Evolutionary conservation across 225 moss, liverwort and hornwort genomes (phyloP).

Genomic region (Marchantia paleacea): DNA sequence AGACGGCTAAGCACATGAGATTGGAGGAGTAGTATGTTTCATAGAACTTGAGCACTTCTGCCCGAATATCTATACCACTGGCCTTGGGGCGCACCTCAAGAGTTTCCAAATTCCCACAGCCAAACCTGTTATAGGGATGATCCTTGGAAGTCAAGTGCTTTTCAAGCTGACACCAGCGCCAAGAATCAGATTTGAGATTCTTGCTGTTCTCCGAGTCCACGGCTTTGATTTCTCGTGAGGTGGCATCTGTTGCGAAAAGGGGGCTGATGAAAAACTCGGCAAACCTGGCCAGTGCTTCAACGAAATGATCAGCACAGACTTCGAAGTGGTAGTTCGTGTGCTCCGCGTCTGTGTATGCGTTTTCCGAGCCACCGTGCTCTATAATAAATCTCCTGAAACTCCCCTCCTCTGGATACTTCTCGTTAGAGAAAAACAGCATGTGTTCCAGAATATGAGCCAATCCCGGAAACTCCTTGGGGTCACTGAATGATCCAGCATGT

Average conservation of each 20-base stretch:
- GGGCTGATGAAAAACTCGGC: constrained; percentile 98
- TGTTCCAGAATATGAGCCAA: constrained; percentile 99
- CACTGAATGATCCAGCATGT: constrained; percentile 88
- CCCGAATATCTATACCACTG: constrained; percentile 73
- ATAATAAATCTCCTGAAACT: constrained; percentile 94
- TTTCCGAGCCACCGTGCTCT: constrained; percentile 95
- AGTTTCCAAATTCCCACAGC: constrained; percentile 82
- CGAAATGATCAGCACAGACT: constrained; percentile 86
- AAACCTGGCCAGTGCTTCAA: constrained; percentile 94
- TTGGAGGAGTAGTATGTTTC: constrained; percentile 77
- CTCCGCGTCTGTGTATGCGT: constrained; percentile 90
- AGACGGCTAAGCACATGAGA: constrained; percentile 90
- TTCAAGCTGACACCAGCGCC: constrained; percentile 95
- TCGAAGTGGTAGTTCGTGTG: constrained; percentile 97
- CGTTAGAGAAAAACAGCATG: constrained; percentile 97
- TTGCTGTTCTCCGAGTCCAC: constrained; percentile 99
- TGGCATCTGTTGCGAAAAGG: constrained; percentile 85
- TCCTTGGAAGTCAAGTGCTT: constrained; percentile 79
- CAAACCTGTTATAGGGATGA: constrained; percentile 98
- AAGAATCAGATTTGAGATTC: constrained; percentile 87
- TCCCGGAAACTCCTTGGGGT: constrained; percentile 82
- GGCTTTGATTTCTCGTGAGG: constrained; percentile 89
- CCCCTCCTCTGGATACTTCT: constrained; percentile 97
- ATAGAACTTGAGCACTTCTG: constrained; percentile 89
- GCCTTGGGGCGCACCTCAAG: constrained; percentile 71